Evolutionary conservation across 495 filamentous ascomycete genomes (phyloP), one percentile per base, ranked within the genome.

Genomic region (Penicillium desertorum): DNA sequence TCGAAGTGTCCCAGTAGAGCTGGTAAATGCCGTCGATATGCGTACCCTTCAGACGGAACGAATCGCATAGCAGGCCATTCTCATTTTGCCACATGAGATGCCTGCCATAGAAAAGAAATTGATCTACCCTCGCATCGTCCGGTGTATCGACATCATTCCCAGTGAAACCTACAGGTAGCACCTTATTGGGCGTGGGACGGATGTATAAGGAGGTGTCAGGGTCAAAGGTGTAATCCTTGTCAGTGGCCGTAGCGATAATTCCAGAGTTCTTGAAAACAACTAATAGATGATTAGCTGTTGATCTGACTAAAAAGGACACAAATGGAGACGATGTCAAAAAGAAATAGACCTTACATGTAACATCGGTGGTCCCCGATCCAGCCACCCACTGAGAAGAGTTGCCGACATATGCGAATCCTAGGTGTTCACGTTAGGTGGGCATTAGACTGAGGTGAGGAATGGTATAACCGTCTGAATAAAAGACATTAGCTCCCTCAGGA

Each of bases 341-440:
- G 10, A 12, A 45, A 32, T n/a, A 32, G 36, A 12, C 23, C 57
- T 30, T 66, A 68, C 66, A 68, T 32, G 58, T 64, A 14, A 68
- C 58, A 37, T 68, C 66, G 1, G 66, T 66, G 2, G 59, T 63
- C 1, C 62, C 58, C 20, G 45, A 52, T 36, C 66, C 66, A 27
- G 39, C 51, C 29, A 51, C 51, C 66, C 66, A 68, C 17, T 50
- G 29, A 0, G 63, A 64, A n/a, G 63, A 58, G 43, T 66, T 58
- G 23, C 66, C 66, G 14, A 59, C 60, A 46, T 68, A 64, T 10
- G 63, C 66, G 14, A 68, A 58, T 4, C 66, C 66, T 66, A 27
- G n/a, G 14, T 10, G 4, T 11, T 14, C 12, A 19, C 0, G 39
- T 57, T 37, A 42, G 23, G 44, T 32, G 16, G 29, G 8, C 17